Base-by-base conservation (phyloP, 208 protist species). In the Herpetomonas samuelpessoai region DNA sequence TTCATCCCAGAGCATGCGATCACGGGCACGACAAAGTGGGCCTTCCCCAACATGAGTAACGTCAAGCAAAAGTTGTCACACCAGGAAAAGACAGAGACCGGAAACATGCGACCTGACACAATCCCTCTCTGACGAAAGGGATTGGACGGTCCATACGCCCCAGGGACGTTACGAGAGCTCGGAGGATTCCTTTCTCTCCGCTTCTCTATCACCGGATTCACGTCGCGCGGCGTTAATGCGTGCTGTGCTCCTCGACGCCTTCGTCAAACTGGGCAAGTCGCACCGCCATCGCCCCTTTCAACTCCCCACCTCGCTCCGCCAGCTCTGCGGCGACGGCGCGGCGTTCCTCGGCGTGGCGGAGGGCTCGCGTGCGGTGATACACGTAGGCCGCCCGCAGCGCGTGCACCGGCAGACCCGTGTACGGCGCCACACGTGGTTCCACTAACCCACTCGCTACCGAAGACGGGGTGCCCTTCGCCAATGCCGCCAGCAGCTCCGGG, bases 281-380 rank as follows among this genome's bases (percentile, higher is more conserved):
- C 19, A 30, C 22, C 7, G 57, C 30, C 30, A 77, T 41, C 21
- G 6, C 45, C 14, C 62, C 28, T 16, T 31, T 58, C 58, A 76
- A 59, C 24, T 75, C 62, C 28, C 38, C 26, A 14, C 68, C 68
- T 35, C 64, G 65, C 29, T 62, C 49, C 22, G 30, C 58, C 21
- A 81, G 48, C 49, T 71, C 63, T 2, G 59, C 52, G 21, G 68
- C 68, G n/a, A 76, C 39, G 28, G 56, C 51, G 39, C 66, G 61
- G n/a, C 68, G 57, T 29, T 81, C 68, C 18, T 62, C 21, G 14
- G 69, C 64, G 6, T 68, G 57, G 25, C 74, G 18, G 21, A 31
- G 45, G 19, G 29, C 58, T 2, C 6, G 25, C 16, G 28, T 38
- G 6, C 47, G 48, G 22, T 64, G 47, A n/a, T 21, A 26, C 7